These are phyloP conservation scores for Trichoderma aggressivum DNA, from an alignment of 2,329 filamentous ascomycete species.

Conservation along the genomic window DNA sequence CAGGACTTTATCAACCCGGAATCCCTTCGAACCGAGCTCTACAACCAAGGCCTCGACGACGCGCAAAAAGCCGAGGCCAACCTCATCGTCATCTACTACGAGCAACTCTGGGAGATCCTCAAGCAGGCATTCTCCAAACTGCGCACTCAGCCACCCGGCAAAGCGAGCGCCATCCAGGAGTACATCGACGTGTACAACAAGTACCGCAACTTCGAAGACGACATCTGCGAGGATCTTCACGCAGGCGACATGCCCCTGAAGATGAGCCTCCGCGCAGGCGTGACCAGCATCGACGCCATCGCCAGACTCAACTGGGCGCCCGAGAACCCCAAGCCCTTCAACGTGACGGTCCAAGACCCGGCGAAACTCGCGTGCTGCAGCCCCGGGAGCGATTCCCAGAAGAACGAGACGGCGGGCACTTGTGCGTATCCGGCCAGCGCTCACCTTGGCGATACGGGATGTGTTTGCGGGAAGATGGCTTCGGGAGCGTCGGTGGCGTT, in stretches of 20 bases:
- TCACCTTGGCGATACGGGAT: slow-evolving; percentile 29
- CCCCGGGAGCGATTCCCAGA: slow-evolving; percentile 26
- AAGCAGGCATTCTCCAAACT: slow-evolving; percentile 31
- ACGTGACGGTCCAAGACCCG: slow-evolving; percentile 36
- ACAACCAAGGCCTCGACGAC: slow-evolving; percentile 24
- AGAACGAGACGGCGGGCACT: slow-evolving; percentile 18
- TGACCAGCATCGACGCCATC: slow-evolving; percentile 28
- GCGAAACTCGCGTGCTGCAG: slow-evolving; percentile 34
- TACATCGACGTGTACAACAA: slow-evolving; percentile 34
- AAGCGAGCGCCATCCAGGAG: slow-evolving; percentile 29
- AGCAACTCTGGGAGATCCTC: slow-evolving; percentile 32
- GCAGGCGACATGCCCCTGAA: slow-evolving; percentile 31
- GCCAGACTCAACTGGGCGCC: slow-evolving; percentile 32
- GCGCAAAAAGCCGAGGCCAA: slow-evolving; percentile 26
- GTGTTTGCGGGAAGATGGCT: slow-evolving; percentile 35
- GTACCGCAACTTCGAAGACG: slow-evolving; percentile 30
- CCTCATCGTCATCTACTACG: slow-evolving; percentile 28
- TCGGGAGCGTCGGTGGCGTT: slow-evolving; percentile 30
- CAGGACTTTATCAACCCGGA: slow-evolving; percentile 30
- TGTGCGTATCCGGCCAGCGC: slow-evolving; percentile 34
- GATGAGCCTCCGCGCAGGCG: slow-evolving; percentile 34
- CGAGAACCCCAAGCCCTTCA: slow-evolving; percentile 25
- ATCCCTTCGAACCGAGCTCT: slow-evolving; percentile 28
- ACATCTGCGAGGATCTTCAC: slow-evolving; percentile 36
- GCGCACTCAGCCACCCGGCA: slow-evolving; percentile 15